A percentile compares a stretch with the other conserved stretches of the same genome.
Conservation (phyloP, 108 stramenopile species). For the Asterionellopsis glacialis region DNA sequence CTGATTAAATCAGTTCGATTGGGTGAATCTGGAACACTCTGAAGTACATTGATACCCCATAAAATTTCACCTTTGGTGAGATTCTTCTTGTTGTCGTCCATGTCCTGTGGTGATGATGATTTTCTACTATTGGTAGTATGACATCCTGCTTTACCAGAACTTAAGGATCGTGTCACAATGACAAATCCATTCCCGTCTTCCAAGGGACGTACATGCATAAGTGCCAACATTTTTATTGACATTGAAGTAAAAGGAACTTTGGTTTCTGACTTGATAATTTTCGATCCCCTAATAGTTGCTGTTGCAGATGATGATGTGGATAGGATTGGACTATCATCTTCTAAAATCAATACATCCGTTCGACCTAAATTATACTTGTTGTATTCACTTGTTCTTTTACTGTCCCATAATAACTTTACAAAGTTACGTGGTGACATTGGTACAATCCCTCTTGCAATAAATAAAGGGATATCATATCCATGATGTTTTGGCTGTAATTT, state of each 20-base stretch:
- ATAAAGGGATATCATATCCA: conserved; percentile 18
- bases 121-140: conserved; percentile 9
- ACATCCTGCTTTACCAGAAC: conserved; percentile 25
- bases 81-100: background rate
- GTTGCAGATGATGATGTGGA: too few relatives aligned
- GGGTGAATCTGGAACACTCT: conserved; percentile 35
- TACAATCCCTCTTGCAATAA: conserved; percentile 41
- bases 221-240: conserved; percentile 28
- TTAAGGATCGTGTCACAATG: conserved; percentile 39
- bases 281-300: conserved; percentile 11
- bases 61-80: conserved; percentile 40
- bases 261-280: conserved; percentile 47
- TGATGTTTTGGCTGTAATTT: background rate
- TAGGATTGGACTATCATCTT: conserved; percentile 5
- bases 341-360: conserved; percentile 12
- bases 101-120: too few relatives aligned
- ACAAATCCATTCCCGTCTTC: conserved; percentile 32
- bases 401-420: conserved; percentile 42
- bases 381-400: conserved; percentile 40
- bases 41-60: conserved; percentile 48
- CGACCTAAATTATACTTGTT: conserved; percentile 40
- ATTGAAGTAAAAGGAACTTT: conserved; percentile 43
- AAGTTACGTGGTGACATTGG: conserved; percentile 25
- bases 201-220: conserved; percentile 41
- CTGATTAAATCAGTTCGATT: conserved; percentile 38